Percentiles rank a stretch among this genome's conserved stretches.
Conservation (phyloP, 805 yeast genomes). For the Saccharomyces eubayanus region DNA sequence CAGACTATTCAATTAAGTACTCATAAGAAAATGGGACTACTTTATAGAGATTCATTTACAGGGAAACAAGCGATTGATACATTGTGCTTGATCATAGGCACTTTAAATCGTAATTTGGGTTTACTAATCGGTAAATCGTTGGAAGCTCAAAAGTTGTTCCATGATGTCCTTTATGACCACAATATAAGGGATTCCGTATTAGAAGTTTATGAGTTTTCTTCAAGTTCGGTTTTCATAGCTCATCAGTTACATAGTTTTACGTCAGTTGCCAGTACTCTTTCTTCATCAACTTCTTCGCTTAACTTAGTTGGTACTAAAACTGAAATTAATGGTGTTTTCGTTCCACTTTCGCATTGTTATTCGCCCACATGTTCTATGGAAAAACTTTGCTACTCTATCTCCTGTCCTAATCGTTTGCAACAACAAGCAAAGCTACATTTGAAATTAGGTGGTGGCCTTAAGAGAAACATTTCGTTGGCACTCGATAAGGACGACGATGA, state of each 20-base stretch:
- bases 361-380: conserved; percentile 94
- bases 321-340: conserved; percentile 81
- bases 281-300: conserved; percentile 1
- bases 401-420: conserved; percentile 91
- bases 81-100: conserved; percentile 76
- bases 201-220: conserved; percentile 80
- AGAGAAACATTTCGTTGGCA: conserved; percentile 44
- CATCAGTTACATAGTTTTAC: conserved; percentile 16
- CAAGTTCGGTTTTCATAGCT: conserved; percentile 28
- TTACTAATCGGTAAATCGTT: conserved; percentile 80
- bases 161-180: conserved; percentile 92
- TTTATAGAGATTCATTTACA: conserved; percentile 86
- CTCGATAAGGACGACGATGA: conserved; percentile 44
- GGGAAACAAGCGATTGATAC: conserved; percentile 91
- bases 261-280: neutral
- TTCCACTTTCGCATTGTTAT: conserved; percentile 86
- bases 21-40: conserved; percentile 83
- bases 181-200: conserved; percentile 76
- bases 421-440: conserved; percentile 88
- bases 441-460: conserved; percentile 79
- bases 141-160: conserved; percentile 90
- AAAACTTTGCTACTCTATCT: conserved; percentile 82
- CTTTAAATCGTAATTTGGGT: conserved; percentile 87
- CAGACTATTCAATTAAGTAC: conserved; percentile 66
- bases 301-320: neutral